Evolutionary conservation across 371 early-diverging fungal species (phyloP), one percentile per base, ranked within the genome.

Genomic region (Coemansia sp.): DNA sequence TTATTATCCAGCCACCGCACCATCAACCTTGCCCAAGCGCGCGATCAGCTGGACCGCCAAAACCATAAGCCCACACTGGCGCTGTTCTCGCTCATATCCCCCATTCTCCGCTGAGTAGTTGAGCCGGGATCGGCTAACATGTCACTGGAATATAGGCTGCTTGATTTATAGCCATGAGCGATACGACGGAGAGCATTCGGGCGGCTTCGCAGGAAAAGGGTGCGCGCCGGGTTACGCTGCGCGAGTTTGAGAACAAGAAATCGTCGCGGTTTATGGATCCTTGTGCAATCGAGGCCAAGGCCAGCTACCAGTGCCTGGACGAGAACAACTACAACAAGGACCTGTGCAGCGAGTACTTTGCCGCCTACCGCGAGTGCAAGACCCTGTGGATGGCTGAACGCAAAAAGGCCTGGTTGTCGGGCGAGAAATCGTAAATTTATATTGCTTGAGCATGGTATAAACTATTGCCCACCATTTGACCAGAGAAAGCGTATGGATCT

Each of bases 241-340:
- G 47, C 31, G 75, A 77, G 45, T 79, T 79, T 41, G 68, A 76
- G 36, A 61, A 49, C 54, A 79, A 79, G 49, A 65, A 53, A n/a
- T 58, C 80, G 5, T 68, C 72, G 50, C 63, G 66, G 48, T 79
- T 69, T 54, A 52, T 79, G 67, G 74, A 79, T 41, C 80, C 80
- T 2, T 79, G 80, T 45, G 77, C 76, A n/a, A 59, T 70, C 10
- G 80, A 79, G 39, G 63, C 80, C 41, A 66, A 64, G 53, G 61
- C 58, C 35, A 79, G 80, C 51, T 60, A 58, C 54, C 63, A 76
- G 49, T 79, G 80, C 16, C 63, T 79, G 2, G 76, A 78, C 26
- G 57, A 67, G 9, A 77, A 72, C 63, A 66, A 79, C 50, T 72
- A 70, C 57, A 63, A 79, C 52, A 65, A 65, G 33, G 45, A 55